Conservation (phyloP, 2,329 filamentous ascomycete species). For the Fusarium lyarnte region DNA sequence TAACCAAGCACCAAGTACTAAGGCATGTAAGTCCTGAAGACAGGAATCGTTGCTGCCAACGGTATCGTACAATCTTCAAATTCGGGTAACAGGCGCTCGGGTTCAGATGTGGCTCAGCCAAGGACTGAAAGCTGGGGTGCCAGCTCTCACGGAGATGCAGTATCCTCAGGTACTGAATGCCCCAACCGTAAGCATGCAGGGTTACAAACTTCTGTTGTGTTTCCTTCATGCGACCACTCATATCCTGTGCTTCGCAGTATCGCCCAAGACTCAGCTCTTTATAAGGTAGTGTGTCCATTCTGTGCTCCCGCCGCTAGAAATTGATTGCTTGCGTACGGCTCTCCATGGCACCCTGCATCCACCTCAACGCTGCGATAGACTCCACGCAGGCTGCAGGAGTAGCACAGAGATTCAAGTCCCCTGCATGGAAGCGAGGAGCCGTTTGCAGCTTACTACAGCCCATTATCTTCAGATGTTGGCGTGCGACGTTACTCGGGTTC, state of each 20-base stretch:
- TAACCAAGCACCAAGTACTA: neutral
- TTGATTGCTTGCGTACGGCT: neutral
- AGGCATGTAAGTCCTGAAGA: neutral
- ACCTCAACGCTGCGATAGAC: no score
- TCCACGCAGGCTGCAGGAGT: no score
- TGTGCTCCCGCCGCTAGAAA: neutral
- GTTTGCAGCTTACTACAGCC: neutral
- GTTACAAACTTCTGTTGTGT: no score
- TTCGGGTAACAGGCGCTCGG: neutral
- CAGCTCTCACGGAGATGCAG: no score
- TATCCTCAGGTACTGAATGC: no score
- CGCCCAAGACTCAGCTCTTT: no score
- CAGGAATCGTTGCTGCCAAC: no score
- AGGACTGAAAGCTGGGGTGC: neutral
- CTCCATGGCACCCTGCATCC: no score
- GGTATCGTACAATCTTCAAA: neutral
- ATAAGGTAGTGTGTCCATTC: neutral
- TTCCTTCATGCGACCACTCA: no score
- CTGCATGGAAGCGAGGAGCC: neutral
- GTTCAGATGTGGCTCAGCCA: neutral
- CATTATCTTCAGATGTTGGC: neutral
- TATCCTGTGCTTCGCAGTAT: no score
- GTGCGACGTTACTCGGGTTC: neutral
- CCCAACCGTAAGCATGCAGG: no score
- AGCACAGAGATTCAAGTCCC: neutral